Evolutionary conservation across 2,329 filamentous ascomycete genomes (phyloP).

Genomic region (Cucurbitaria berberidis): DNA sequence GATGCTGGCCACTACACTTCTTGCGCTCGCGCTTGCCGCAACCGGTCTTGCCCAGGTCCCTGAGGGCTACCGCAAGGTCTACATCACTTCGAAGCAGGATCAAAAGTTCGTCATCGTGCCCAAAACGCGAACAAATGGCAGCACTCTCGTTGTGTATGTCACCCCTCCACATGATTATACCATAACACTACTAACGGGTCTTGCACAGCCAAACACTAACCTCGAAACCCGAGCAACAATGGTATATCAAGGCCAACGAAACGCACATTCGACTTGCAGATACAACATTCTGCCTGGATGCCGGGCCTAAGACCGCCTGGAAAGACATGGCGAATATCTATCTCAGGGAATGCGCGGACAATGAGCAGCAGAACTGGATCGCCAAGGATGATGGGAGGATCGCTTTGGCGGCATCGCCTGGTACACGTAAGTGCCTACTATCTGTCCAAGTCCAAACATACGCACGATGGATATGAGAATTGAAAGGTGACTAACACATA

Average conservation of each 20-base stretch:
- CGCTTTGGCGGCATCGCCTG: slow-evolving; percentile 22
- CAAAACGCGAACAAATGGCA: slow-evolving; percentile 25
- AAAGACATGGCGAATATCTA: slow-evolving; percentile 41
- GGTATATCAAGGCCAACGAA: slow-evolving; percentile 33
- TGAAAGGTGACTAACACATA: background rate
- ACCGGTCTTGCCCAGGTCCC: slow-evolving; percentile 30
- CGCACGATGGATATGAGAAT: background rate
- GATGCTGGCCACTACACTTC: slow-evolving; percentile 28
- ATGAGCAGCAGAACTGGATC: slow-evolving; percentile 34
- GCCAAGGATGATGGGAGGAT: slow-evolving; percentile 40
- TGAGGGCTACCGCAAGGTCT: slow-evolving; percentile 36
- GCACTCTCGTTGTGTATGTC: slow-evolving; percentile 35
- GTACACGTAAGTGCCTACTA: slow-evolving; percentile 20
- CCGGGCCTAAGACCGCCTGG: slow-evolving; percentile 37
- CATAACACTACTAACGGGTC: background rate
- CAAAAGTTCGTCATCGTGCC: slow-evolving; percentile 37
- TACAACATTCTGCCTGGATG: slow-evolving; percentile 39
- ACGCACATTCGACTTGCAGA: slow-evolving; percentile 37
- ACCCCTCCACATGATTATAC: background rate
- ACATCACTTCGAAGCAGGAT: slow-evolving; percentile 39
- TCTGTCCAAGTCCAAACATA: background rate
- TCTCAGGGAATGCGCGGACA: slow-evolving; percentile 31
- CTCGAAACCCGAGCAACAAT: slow-evolving; percentile 34
- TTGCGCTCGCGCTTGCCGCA: slow-evolving; percentile 28
- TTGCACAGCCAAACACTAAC: slow-evolving; percentile 30